Percentiles rank a stretch among this genome's conserved stretches.
These are phyloP conservation scores for Cyberlindnera mrakii DNA, from an alignment of 805 yeast species.

Conservation along the genomic window DNA sequence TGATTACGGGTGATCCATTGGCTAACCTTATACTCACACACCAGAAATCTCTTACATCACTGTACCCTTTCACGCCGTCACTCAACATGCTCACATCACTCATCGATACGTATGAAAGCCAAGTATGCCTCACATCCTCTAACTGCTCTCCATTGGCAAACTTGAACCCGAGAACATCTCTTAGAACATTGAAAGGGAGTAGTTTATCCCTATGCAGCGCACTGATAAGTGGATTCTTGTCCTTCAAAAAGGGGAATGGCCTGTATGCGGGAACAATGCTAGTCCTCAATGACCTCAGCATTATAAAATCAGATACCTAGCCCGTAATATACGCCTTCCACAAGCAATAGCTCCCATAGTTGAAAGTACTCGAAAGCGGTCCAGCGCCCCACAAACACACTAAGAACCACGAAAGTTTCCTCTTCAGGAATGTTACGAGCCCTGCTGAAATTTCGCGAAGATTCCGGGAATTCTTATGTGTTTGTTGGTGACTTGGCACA, in stretches of 20 bases:
- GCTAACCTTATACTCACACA: constrained; percentile 10
- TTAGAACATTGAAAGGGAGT: constrained; percentile 17
- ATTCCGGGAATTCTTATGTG: too few relatives aligned
- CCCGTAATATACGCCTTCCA: too few relatives aligned
- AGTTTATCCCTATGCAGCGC: constrained; percentile 9
- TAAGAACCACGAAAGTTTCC: too few relatives aligned
- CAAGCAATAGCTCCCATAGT: too few relatives aligned
- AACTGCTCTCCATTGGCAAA: neutral
- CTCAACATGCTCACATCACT: constrained; percentile 4
- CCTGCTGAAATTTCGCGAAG: too few relatives aligned
- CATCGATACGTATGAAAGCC: constrained; percentile 11
- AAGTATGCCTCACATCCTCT: constrained; percentile 10
- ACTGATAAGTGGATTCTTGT: constrained; percentile 8
- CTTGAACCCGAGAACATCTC: constrained; percentile 17
- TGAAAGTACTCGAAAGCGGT: too few relatives aligned
- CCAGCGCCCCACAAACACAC: too few relatives aligned
- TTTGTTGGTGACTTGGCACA: too few relatives aligned
- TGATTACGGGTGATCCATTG: constrained; percentile 10
- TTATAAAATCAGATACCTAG: too few relatives aligned
- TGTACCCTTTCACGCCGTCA: neutral
- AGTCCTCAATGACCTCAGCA: too few relatives aligned
- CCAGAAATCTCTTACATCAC: constrained; percentile 10
- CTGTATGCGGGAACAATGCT: too few relatives aligned
- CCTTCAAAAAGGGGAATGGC: constrained; percentile 14
- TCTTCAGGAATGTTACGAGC: too few relatives aligned